phyloP scores from a whole-genome alignment of 2,329 filamentous ascomycete genomes.

The Venturia effusa region DNA sequence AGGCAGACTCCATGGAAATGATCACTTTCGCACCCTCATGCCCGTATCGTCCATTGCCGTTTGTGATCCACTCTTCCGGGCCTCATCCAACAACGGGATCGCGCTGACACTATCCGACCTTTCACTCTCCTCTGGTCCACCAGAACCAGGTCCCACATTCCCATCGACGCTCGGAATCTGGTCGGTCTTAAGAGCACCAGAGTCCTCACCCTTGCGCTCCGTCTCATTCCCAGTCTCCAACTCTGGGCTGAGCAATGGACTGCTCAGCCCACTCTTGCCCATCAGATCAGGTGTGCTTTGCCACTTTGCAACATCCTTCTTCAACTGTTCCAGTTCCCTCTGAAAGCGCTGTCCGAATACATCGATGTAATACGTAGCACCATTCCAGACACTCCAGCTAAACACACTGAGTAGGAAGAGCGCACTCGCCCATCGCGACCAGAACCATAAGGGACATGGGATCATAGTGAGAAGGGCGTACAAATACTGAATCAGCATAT shows the following conservation, averaged over 20 bases:
- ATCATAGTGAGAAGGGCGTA: slow-evolving; percentile 92
- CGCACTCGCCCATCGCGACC: slow-evolving; percentile 69
- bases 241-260: slow-evolving; percentile 1
- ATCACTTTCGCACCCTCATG: slow-evolving; percentile 11
- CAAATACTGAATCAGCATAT: slow-evolving; percentile 90
- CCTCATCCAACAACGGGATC: slow-evolving; percentile 36
- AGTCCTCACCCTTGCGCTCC: neutral
- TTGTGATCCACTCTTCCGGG: neutral
- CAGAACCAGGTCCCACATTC: neutral
- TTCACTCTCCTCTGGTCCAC: neutral
- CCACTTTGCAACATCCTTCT: slow-evolving; percentile 81
- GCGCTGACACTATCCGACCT: slow-evolving; percentile 35
- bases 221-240: neutral
- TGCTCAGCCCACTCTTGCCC: slow-evolving; percentile 3
- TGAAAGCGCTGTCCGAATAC: slow-evolving; percentile 96
- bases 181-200: neutral
- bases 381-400: slow-evolving; percentile 91
- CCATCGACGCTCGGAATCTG: slow-evolving; percentile 4
- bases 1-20: neutral
- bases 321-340: slow-evolving; percentile 85
- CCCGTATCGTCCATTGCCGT: slow-evolving; percentile 14
- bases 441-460: slow-evolving; percentile 91
- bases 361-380: slow-evolving; percentile 95
- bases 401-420: slow-evolving; percentile 75
- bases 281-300: slow-evolving; percentile 40